These are phyloP conservation scores for Lasiodiplodia sp. DNA, from an alignment of 2,329 filamentous ascomycete genomes.

Conservation along the genomic window DNA sequence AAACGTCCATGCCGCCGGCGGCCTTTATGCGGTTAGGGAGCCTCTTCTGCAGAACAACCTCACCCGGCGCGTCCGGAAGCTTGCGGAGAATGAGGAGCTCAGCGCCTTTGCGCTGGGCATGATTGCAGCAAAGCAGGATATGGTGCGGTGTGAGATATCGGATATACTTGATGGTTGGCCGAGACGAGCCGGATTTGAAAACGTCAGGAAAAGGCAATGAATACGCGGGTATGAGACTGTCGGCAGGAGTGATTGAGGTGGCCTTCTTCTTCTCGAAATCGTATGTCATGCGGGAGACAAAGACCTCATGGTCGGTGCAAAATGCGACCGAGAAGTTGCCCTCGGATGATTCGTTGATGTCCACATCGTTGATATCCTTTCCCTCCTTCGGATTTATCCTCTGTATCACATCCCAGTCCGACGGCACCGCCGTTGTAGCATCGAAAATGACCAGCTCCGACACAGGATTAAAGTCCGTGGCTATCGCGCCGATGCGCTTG, in stretches of 20 bases:
- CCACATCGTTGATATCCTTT: conserved; percentile 72
- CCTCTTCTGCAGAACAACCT: conserved; percentile 60
- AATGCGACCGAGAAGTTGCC: conserved; percentile 77
- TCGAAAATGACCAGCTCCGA: conserved; percentile 84
- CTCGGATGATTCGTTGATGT: conserved; percentile 69
- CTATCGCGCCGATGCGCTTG: conserved; percentile 76
- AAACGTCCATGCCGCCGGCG: conserved; percentile 79
- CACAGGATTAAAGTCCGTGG: conserved; percentile 75
- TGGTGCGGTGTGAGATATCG: conserved; percentile 63
- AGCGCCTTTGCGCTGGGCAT: conserved; percentile 61
- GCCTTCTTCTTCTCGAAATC: conserved; percentile 52
- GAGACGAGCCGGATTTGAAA: conserved; percentile 46
- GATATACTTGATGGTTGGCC: conserved; percentile 63
- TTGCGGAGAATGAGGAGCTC: conserved; percentile 66
- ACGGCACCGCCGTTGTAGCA: conserved; percentile 60
- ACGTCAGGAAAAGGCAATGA: conserved; percentile 41
- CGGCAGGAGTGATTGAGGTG: conserved; percentile 42
- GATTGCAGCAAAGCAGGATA: conserved; percentile 64
- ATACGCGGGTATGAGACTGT: conserved; percentile 38
- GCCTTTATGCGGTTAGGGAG: conserved; percentile 75
- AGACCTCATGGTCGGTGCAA: conserved; percentile 78
- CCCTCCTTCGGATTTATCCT: conserved; percentile 59
- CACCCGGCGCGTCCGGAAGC: conserved; percentile 64
- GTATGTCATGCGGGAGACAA: conserved; percentile 67
- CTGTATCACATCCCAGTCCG: conserved; percentile 60